Evolutionary conservation across 495 filamentous ascomycete species (phyloP).

Genomic region (Lasiosphaeris hirsuta): DNA sequence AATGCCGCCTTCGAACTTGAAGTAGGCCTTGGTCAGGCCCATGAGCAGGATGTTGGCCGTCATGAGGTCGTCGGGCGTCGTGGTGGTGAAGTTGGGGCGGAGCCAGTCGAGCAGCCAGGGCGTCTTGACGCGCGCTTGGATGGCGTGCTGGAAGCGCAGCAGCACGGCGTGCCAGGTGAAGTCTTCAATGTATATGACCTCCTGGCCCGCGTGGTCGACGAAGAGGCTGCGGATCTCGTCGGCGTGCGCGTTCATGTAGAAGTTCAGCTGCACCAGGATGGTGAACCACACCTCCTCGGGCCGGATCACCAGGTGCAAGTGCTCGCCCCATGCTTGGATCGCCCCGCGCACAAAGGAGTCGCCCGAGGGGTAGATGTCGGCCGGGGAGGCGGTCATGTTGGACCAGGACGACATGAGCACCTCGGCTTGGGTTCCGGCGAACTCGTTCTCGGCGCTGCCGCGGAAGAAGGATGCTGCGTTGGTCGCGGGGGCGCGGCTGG

Average conservation of each 20-base stretch:
- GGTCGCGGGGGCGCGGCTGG: slow-evolving; percentile 2
- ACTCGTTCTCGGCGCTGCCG: slow-evolving; percentile 20
- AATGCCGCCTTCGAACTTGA: slow-evolving; percentile 22
- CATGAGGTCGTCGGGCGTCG: slow-evolving; percentile 27
- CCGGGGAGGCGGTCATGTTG: background rate
- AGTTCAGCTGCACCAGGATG: slow-evolving; percentile 52
- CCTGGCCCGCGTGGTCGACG: slow-evolving; percentile 41
- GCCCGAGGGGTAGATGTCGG: slow-evolving; percentile 21
- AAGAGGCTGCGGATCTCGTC: slow-evolving; percentile 43
- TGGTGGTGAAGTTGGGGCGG: slow-evolving; percentile 39
- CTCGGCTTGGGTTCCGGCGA: slow-evolving; percentile 17
- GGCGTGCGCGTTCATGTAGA: slow-evolving; percentile 50
- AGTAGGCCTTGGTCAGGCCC: slow-evolving; percentile 37
- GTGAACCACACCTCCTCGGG: slow-evolving; percentile 60
- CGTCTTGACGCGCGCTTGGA: slow-evolving; percentile 27
- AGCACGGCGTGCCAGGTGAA: slow-evolving; percentile 16
- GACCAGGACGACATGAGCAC: slow-evolving; percentile 18
- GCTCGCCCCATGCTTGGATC: slow-evolving; percentile 48
- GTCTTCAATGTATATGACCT: slow-evolving; percentile 35
- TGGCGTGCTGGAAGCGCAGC: slow-evolving; percentile 21
- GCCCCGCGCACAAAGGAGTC: slow-evolving; percentile 50
- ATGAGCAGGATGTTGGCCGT: slow-evolving; percentile 39
- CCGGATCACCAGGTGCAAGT: slow-evolving; percentile 50
- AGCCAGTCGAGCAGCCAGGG: slow-evolving; percentile 32
- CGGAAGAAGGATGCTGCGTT: slow-evolving; percentile 17